phyloP scores from a whole-genome alignment of 2,329 filamentous ascomycete species.

The Akanthomyces lecanii region DNA sequence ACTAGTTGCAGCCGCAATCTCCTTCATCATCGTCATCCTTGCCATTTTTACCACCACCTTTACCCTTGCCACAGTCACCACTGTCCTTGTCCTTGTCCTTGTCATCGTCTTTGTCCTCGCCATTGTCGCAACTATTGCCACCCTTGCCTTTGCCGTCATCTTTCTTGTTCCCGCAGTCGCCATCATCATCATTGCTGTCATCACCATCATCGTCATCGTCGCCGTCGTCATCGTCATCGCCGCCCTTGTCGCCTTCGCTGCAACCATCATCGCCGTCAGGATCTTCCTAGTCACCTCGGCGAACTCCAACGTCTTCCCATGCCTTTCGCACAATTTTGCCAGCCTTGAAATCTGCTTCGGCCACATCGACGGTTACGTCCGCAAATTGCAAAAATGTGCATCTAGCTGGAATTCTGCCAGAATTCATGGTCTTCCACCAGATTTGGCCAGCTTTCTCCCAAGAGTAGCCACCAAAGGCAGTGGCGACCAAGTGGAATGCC shows the following conservation, averaged over 20 bases:
- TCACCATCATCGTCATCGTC: background rate
- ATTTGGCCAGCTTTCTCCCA: conserved; percentile 52
- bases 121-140: background rate
- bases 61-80: background rate
- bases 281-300: conserved; percentile 15
- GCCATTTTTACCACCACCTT: background rate
- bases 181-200: background rate
- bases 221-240: background rate
- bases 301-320: conserved; percentile 46
- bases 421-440: conserved; percentile 48
- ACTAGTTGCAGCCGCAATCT: conserved; percentile 16
- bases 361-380: conserved; percentile 43
- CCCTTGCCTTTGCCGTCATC: background rate
- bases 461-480: conserved; percentile 47
- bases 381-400: conserved; percentile 48
- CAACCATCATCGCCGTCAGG: background rate
- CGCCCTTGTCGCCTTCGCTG: background rate
- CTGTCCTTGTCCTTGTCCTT: background rate
- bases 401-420: conserved; percentile 36
- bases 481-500: conserved; percentile 49
- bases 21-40: conserved; percentile 10
- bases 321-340: conserved; percentile 43
- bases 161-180: background rate
- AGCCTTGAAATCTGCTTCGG: conserved; percentile 40
- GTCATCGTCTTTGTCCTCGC: background rate